Conservation (phyloP, 176 grass and related monocot species). For the Chloris gayana region DNA sequence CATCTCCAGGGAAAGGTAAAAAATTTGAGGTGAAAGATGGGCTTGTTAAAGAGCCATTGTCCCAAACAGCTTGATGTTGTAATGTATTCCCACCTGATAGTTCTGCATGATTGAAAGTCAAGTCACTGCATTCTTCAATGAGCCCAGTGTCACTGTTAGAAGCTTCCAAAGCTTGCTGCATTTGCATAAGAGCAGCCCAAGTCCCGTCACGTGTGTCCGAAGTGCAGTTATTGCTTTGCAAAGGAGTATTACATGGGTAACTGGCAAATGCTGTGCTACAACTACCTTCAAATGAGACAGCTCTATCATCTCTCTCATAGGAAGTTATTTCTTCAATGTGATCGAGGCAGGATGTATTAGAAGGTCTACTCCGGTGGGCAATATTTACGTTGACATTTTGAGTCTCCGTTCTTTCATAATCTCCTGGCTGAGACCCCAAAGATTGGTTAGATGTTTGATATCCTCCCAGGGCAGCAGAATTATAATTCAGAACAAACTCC, state of each 20-base stretch:
- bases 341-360: constrained; percentile 47
- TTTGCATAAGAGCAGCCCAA: constrained; percentile 63
- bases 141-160: constrained; percentile 49
- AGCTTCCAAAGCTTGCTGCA: constrained; percentile 48
- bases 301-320: constrained; percentile 47
- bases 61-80: constrained; percentile 51
- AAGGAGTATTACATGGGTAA: constrained; percentile 38
- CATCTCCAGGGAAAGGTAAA: constrained; percentile 49
- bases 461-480: constrained; percentile 33
- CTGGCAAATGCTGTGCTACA: constrained; percentile 40
- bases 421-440: constrained; percentile 28
- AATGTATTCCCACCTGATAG: constrained; percentile 47
- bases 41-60: constrained; percentile 52
- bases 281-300: constrained; percentile 54
- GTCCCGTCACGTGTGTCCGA: constrained; percentile 35
- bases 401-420: constrained; percentile 25
- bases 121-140: constrained; percentile 58
- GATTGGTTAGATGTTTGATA: constrained; percentile 24
- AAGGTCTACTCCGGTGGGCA: constrained; percentile 28
- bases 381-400: constrained; percentile 20
- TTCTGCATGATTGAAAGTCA: constrained; percentile 57
- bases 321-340: constrained; percentile 53
- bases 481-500: constrained; percentile 34
- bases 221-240: constrained; percentile 51
- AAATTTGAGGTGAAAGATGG: constrained; percentile 60